Evolutionary conservation across 495 filamentous ascomycete genomes (phyloP).

Genomic region (Usnea hakonensis): DNA sequence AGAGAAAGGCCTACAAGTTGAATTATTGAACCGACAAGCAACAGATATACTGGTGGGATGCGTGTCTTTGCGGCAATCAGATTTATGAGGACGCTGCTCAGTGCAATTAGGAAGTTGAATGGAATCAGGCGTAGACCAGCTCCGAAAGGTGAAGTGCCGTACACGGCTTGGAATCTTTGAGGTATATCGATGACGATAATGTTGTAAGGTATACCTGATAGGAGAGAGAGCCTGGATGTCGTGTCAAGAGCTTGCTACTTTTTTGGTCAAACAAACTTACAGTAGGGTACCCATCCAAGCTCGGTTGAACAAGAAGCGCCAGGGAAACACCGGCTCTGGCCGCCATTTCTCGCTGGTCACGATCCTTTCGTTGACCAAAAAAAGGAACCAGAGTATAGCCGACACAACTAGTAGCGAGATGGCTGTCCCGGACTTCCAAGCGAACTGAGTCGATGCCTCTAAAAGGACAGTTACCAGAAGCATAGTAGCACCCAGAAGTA

Average conservation of each 20-base stretch:
- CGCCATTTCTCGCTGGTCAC: conserved; percentile 17
- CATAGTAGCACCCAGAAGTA: conserved; percentile 43
- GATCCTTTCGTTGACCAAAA: conserved; percentile 25
- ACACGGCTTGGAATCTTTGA: conserved; percentile 49
- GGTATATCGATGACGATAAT: conserved; percentile 48
- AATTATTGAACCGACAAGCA: conserved; percentile 31
- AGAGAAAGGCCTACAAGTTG: conserved; percentile 43
- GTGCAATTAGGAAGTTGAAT: conserved; percentile 17
- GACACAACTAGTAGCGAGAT: conserved; percentile 31
- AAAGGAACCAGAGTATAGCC: conserved; percentile 22
- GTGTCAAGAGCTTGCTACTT: background rate
- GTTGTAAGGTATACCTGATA: conserved; percentile 47
- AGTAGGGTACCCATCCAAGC: conserved; percentile 17
- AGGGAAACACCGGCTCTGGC: conserved; percentile 24
- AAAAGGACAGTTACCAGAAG: conserved; percentile 46
- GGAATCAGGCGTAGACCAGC: conserved; percentile 34
- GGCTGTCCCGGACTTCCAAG: conserved; percentile 31
- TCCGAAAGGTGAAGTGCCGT: conserved; percentile 28
- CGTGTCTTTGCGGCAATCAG: conserved; percentile 24
- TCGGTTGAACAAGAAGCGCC: conserved; percentile 14
- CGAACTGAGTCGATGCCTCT: conserved; percentile 39
- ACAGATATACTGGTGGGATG: conserved; percentile 40
- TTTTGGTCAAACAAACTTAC: conserved; percentile 7
- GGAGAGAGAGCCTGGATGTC: conserved; percentile 28
- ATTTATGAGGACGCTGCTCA: conserved; percentile 5